These are phyloP conservation scores for Auxenochlorella pyrenoidosa DNA, from an alignment of 139 green algal genomes.

Conservation along the genomic window DNA sequence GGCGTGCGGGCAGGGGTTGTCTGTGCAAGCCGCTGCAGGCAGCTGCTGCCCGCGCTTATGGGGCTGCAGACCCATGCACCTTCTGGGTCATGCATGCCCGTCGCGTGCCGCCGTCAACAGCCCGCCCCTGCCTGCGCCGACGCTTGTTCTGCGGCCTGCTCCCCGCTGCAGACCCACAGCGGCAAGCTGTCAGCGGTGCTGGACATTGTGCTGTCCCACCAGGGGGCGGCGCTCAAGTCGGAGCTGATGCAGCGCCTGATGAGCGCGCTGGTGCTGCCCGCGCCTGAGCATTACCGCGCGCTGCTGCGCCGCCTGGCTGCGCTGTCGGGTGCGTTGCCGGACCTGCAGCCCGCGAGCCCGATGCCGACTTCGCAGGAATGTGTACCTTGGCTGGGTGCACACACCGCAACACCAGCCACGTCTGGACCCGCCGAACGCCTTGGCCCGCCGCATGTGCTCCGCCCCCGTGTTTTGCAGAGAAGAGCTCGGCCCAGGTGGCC, in stretches of 20 bases:
- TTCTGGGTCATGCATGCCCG: too few species aligned
- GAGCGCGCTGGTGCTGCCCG: constrained; percentile 77
- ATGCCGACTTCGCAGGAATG: too few species aligned
- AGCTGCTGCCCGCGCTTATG: not conserved
- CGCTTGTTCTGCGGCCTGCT: not conserved
- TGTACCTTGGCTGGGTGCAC: too few species aligned
- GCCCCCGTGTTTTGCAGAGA: constrained; percentile 4
- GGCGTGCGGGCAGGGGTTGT: not conserved
- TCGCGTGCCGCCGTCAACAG: constrained; percentile 49
- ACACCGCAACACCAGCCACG: too few species aligned
- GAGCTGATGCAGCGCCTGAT: constrained; percentile 85
- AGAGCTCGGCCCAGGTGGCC: constrained; percentile 59
- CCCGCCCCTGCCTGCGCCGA: not conserved
- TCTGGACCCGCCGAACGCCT: too few species aligned
- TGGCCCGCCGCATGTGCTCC: too few species aligned
- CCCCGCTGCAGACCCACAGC: constrained; percentile 55
- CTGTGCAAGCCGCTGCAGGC: not conserved
- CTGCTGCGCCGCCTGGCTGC: constrained; percentile 81
- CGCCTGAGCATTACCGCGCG: constrained; percentile 76
- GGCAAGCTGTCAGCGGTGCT: constrained; percentile 77
- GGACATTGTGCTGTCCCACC: constrained; percentile 88
- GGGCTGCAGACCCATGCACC: too few species aligned
- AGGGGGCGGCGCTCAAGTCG: constrained; percentile 77
- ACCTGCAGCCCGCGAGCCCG: too few species aligned
- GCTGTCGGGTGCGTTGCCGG: constrained; percentile 50